These are phyloP conservation scores for Aureobasidium lini DNA, from an alignment of 2,329 filamentous ascomycete species.

Conservation along the genomic window DNA sequence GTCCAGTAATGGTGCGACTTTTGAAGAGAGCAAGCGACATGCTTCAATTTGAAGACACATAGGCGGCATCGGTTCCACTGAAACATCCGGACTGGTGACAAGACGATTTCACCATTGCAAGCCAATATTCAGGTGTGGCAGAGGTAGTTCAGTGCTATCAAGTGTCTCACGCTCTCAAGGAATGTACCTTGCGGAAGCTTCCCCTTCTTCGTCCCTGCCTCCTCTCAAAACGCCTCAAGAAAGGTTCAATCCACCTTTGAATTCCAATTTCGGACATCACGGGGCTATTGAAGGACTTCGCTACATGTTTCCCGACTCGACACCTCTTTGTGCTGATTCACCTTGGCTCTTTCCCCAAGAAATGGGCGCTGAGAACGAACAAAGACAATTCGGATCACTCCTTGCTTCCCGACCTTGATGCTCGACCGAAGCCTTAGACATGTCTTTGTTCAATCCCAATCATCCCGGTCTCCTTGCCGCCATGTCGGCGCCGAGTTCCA, in stretches of 20 bases:
- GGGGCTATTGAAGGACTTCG: background rate
- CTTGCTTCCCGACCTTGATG: background rate
- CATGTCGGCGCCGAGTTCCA: conserved; percentile 7
- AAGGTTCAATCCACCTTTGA: background rate
- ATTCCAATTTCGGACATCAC: background rate
- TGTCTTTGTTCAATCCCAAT: background rate
- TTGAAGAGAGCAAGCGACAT: no score
- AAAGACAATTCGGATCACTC: background rate
- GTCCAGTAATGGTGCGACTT: no score
- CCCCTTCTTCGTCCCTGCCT: no score
- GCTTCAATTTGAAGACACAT: no score
- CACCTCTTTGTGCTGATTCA: background rate
- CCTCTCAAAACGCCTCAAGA: background rate
- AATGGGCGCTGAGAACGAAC: background rate
- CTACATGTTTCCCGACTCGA: background rate
- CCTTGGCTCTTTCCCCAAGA: background rate
- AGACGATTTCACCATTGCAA: no score
- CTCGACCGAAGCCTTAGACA: background rate
- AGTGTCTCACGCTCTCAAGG: no score
- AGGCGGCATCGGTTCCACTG: no score
- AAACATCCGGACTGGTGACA: no score
- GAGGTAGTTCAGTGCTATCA: no score
- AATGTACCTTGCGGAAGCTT: no score
- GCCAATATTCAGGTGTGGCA: no score
- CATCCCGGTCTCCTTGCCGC: background rate